Percentiles rank a stretch among this genome's conserved stretches.
Conservation (phyloP, 176 grass and related monocot genomes). For the Metroxylon sagu region DNA sequence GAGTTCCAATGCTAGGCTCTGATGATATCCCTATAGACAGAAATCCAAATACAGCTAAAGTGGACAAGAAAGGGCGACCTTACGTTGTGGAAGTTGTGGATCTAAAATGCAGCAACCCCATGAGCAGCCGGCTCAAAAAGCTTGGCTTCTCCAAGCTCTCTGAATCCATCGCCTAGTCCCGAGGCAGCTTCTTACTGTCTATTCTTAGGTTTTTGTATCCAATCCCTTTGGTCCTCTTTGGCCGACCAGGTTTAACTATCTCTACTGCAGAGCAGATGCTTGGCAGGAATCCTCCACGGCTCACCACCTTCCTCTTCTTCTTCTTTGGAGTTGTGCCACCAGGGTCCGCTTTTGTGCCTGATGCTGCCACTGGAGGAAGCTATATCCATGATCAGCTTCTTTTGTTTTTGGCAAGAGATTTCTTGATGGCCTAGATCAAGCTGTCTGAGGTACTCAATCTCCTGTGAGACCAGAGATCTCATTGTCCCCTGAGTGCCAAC, state of each 20-base stretch:
- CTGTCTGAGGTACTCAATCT: constrained; percentile 25
- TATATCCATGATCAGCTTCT: neutral
- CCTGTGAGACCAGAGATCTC: constrained; percentile 21
- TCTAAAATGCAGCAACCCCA: constrained; percentile 67
- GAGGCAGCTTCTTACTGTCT: neutral
- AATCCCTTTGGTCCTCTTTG: neutral
- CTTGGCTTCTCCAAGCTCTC: constrained; percentile 96
- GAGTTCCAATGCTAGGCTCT: constrained; percentile 41
- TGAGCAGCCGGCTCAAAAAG: constrained; percentile 88
- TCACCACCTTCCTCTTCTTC: constrained; percentile 12
- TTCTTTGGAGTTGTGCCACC: constrained; percentile 2
- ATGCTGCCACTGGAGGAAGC: neutral
- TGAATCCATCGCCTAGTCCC: constrained; percentile 65
- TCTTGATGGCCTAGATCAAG: constrained; percentile 1
- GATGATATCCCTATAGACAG: constrained; percentile 25
- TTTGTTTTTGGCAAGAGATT: constrained; percentile 2
- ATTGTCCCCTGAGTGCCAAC: constrained; percentile 25
- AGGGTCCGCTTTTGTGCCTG: neutral
- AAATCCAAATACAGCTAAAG: constrained; percentile 17
- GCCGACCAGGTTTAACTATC: neutral
- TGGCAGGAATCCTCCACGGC: constrained; percentile 3
- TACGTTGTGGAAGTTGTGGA: constrained; percentile 75
- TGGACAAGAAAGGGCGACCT: constrained; percentile 54
- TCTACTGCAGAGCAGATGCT: constrained; percentile 11
- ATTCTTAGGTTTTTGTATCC: neutral